Conservation (phyloP, 805 yeast genomes). For the Barnettozyma siamensis region DNA sequence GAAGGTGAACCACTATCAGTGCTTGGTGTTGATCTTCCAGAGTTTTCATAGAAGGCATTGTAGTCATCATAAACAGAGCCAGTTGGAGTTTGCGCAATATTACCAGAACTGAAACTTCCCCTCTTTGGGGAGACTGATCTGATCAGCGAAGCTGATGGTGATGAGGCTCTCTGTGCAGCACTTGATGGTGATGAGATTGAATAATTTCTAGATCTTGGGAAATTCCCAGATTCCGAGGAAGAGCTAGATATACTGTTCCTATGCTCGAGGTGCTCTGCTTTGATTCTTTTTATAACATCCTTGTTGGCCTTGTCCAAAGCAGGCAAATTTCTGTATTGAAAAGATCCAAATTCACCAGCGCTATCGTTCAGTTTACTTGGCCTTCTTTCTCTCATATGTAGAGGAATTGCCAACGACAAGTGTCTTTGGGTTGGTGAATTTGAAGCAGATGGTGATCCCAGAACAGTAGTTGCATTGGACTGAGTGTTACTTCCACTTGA, state of each 20-base stretch:
- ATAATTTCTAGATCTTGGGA: constrained; percentile 24
- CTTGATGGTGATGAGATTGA: constrained; percentile 27
- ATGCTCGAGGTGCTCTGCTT: constrained; percentile 63
- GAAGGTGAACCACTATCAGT: constrained; percentile 27
- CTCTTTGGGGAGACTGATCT: constrained; percentile 30
- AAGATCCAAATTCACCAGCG: constrained; percentile 80
- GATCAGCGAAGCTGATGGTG: constrained; percentile 32
- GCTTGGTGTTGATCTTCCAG: constrained; percentile 32
- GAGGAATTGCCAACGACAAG: constrained; percentile 45
- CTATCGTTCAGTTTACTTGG: constrained; percentile 63
- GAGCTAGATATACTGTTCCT: constrained; percentile 34
- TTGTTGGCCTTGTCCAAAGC: constrained; percentile 91
- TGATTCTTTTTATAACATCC: constrained; percentile 82
- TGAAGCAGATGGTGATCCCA: constrained; percentile 26
- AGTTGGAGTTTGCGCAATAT: constrained; percentile 16
- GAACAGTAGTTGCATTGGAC: constrained; percentile 15
- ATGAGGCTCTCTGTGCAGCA: constrained; percentile 42
- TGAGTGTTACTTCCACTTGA: constrained; percentile 7
- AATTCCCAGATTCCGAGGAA: constrained; percentile 28
- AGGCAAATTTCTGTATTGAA: constrained; percentile 81
- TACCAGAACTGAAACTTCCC: constrained; percentile 17
- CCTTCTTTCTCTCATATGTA: constrained; percentile 62
- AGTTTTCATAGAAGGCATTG: constrained; percentile 18
- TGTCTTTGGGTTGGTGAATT: constrained; percentile 32
- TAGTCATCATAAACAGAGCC: constrained; percentile 26